phyloP scores from a whole-genome alignment of 2,329 filamentous ascomycete genomes.

The Eutypa lata region DNA sequence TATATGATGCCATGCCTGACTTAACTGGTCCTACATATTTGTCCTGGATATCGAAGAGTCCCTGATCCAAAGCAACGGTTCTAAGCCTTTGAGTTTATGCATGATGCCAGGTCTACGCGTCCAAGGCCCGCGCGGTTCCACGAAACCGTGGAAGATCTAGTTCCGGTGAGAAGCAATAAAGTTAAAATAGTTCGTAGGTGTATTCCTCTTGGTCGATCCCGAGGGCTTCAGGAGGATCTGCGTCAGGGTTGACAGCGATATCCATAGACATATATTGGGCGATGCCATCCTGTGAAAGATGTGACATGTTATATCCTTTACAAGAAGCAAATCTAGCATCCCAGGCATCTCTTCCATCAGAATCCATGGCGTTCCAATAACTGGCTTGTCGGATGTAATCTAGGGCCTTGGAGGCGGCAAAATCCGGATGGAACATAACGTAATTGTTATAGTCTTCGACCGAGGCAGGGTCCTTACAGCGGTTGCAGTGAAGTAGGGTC shows the following conservation, averaged over 20 bases:
- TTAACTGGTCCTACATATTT: not conserved
- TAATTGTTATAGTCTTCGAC: conserved; percentile 26
- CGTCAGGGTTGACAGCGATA: conserved; percentile 14
- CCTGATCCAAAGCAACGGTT: not conserved
- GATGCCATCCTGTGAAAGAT: conserved; percentile 13
- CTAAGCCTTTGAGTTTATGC: not conserved
- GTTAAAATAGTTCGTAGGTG: conserved; percentile 10
- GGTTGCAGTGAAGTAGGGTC: conserved; percentile 27
- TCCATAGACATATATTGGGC: conserved; percentile 18
- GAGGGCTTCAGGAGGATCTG: conserved; percentile 27
- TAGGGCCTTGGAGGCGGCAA: conserved; percentile 14
- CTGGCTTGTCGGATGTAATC: conserved; percentile 16
- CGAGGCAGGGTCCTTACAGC: conserved; percentile 25
- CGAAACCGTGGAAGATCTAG: not conserved
- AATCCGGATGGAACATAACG: conserved; percentile 17
- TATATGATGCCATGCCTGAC: not conserved
- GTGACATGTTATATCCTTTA: conserved; percentile 6
- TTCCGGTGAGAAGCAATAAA: no score
- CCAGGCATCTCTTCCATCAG: conserved; percentile 13
- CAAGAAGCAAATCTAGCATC: conserved; percentile 19
- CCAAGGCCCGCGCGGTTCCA: not conserved
- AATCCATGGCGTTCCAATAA: conserved; percentile 17
- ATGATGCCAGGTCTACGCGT: not conserved
- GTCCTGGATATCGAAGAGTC: not conserved
- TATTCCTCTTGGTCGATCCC: conserved; percentile 19